Conservation (phyloP, 2,329 filamentous ascomycete genomes). For the Botryotinia convoluta region DNA sequence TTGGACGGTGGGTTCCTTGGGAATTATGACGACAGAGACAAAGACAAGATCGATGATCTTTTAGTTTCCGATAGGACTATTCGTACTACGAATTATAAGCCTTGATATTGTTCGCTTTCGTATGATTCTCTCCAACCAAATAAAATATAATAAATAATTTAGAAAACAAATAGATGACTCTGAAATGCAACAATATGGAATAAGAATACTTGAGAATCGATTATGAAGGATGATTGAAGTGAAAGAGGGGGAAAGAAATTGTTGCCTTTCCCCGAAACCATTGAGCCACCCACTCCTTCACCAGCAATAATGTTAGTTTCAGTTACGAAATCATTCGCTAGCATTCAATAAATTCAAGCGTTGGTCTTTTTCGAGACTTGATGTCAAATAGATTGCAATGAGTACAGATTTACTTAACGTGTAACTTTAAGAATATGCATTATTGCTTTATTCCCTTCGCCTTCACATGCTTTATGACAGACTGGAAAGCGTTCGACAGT, state of each 20-base stretch:
- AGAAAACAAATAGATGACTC: background rate
- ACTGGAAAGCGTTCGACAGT: background rate
- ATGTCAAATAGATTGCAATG: background rate
- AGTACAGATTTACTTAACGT: background rate
- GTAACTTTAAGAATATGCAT: background rate
- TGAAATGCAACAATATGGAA: background rate
- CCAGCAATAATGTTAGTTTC: conserved; percentile 4
- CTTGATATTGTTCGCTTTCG: background rate
- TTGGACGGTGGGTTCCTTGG: conserved; percentile 1
- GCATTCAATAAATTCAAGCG: background rate
- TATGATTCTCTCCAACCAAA: background rate
- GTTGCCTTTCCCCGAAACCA: conserved; percentile 2
- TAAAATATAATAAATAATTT: too few species aligned
- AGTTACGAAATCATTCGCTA: conserved; percentile 12
- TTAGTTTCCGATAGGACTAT: background rate
- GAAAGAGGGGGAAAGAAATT: background rate
- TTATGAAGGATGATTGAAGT: background rate
- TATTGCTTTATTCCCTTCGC: background rate
- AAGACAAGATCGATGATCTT: conserved; percentile 12
- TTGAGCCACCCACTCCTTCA: conserved; percentile 4
- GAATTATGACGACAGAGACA: conserved; percentile 18
- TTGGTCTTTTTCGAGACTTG: background rate
- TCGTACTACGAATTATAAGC: background rate
- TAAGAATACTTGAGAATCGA: background rate
- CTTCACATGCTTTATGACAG: background rate